Percentiles rank a stretch among this genome's conserved stretches.
Evolutionary conservation across 495 filamentous ascomycete species (phyloP).

Genomic region (Monascus purpureus): DNA sequence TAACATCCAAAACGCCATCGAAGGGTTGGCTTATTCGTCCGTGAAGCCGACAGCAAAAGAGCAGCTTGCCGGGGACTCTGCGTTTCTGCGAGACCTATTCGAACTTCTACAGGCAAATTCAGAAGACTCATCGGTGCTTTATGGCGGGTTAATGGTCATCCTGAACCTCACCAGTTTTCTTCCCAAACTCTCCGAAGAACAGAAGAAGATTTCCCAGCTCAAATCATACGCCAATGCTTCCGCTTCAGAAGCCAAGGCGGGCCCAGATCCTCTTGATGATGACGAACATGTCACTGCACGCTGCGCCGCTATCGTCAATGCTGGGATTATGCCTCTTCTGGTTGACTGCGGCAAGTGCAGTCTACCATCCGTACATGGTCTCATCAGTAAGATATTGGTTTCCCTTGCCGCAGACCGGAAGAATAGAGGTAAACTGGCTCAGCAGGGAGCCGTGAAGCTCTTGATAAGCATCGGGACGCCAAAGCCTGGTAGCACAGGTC

Average conservation of each 20-base stretch:
- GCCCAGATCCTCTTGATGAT: slow-evolving; percentile 54
- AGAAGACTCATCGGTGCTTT: slow-evolving; percentile 55
- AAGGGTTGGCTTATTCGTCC: slow-evolving; percentile 87
- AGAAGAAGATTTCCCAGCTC: slow-evolving; percentile 77
- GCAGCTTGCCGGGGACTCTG: slow-evolving; percentile 48
- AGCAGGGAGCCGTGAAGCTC: slow-evolving; percentile 82
- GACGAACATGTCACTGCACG: slow-evolving; percentile 62
- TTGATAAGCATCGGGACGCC: slow-evolving; percentile 53
- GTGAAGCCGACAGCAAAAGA: slow-evolving; percentile 75
- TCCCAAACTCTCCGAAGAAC: slow-evolving; percentile 71
- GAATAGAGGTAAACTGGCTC: slow-evolving; percentile 64
- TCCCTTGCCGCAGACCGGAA: slow-evolving; percentile 57
- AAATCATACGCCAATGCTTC: slow-evolving; percentile 85
- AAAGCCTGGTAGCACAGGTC: slow-evolving; percentile 32
- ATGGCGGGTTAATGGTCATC: slow-evolving; percentile 73
- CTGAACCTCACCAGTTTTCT: slow-evolving; percentile 70
- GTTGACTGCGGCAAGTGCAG: slow-evolving; percentile 51
- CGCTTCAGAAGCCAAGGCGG: slow-evolving; percentile 34
- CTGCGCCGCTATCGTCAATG: slow-evolving; percentile 62
- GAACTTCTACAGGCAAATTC: slow-evolving; percentile 44
- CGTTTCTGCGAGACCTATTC: slow-evolving; percentile 54
- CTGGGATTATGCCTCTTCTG: slow-evolving; percentile 59
- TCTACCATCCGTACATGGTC: slow-evolving; percentile 51
- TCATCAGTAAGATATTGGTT: slow-evolving; percentile 58
- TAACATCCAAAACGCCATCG: slow-evolving; percentile 53